These are phyloP conservation scores for Sporodiniella umbellata DNA, from an alignment of 371 early-diverging fungal genomes.

Conservation along the genomic window DNA sequence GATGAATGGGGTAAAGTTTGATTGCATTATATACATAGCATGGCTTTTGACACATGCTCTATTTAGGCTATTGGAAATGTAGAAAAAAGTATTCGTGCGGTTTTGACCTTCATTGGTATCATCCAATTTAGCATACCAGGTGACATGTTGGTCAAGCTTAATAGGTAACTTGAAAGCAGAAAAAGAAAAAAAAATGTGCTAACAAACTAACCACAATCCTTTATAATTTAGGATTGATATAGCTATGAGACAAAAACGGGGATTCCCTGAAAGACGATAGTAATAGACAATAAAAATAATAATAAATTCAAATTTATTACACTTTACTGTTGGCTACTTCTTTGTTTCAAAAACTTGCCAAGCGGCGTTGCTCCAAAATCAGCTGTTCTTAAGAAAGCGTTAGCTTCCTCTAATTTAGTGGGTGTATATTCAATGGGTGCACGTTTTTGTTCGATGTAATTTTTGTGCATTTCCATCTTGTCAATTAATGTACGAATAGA, in stretches of 20 bases:
- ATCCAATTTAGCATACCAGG: conserved; percentile 81
- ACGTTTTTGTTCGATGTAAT: conserved; percentile 74
- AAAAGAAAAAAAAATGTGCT: neutral
- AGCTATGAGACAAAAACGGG: conserved; percentile 6
- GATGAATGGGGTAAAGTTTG: neutral
- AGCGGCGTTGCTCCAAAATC: conserved; percentile 58
- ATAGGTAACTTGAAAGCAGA: conserved; percentile 42
- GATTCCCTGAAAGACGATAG: conserved; percentile 1
- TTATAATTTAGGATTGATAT: conserved; percentile 7
- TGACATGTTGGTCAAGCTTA: conserved; percentile 75
- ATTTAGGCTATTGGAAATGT: conserved; percentile 14
- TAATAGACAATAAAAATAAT: neutral
- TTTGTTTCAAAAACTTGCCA: conserved; percentile 52
- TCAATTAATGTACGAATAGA: conserved; percentile 76
- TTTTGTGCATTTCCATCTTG: conserved; percentile 77
- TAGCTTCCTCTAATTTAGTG: conserved; percentile 61
- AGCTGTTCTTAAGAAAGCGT: conserved; percentile 52
- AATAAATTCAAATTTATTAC: neutral
- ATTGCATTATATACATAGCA: neutral
- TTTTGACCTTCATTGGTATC: conserved; percentile 80
- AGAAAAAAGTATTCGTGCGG: conserved; percentile 50
- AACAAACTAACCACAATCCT: neutral
- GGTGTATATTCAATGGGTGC: conserved; percentile 75
- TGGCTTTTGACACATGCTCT: neutral
- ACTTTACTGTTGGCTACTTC: conserved; percentile 12